Percentiles rank a stretch among this genome's conserved stretches.
Conservation (phyloP, 352 stramenopile species). For the Phytopythium ostracodes region DNA sequence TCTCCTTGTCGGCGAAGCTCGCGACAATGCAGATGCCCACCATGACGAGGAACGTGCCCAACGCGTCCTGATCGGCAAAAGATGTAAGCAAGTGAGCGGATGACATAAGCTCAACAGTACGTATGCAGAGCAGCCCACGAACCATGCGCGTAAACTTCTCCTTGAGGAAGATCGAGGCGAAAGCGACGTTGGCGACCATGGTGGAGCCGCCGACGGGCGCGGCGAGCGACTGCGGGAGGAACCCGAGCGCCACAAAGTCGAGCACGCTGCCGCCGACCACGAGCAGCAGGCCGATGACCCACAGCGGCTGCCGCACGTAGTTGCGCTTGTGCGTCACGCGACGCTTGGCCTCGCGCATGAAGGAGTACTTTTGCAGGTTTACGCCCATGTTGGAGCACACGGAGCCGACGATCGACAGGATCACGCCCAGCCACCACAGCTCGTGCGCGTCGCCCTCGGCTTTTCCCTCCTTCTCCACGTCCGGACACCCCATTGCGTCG, state of each 20-base stretch:
- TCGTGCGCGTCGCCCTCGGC: neutral
- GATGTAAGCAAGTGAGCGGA: slow-evolving; percentile 1
- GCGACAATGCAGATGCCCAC: slow-evolving; percentile 74
- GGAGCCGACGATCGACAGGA: slow-evolving; percentile 67
- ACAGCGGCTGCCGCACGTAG: slow-evolving; percentile 75
- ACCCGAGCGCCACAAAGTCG: slow-evolving; percentile 77
- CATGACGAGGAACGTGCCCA: slow-evolving; percentile 67
- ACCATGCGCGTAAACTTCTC: slow-evolving; percentile 56
- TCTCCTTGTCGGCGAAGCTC: slow-evolving; percentile 73
- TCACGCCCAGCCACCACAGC: slow-evolving; percentile 78
- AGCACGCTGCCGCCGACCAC: slow-evolving; percentile 66
- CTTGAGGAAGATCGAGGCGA: slow-evolving; percentile 76
- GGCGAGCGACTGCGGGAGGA: slow-evolving; percentile 76
- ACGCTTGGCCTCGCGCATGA: slow-evolving; percentile 77
- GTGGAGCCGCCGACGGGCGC: slow-evolving; percentile 75
- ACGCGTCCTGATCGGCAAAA: slow-evolving; percentile 34
- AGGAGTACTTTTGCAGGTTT: slow-evolving; percentile 88
- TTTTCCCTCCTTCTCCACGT: neutral
- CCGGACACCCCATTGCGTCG: neutral
- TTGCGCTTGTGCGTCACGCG: slow-evolving; percentile 52
- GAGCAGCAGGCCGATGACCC: slow-evolving; percentile 71
- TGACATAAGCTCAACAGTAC: no score
- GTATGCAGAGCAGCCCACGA: neutral
- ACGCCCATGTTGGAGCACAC: slow-evolving; percentile 82
- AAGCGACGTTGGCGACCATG: slow-evolving; percentile 83